Percentiles rank a stretch among this genome's conserved stretches.
Conservation (phyloP, 345 rosid genomes). For the Laguncularia racemosa region DNA sequence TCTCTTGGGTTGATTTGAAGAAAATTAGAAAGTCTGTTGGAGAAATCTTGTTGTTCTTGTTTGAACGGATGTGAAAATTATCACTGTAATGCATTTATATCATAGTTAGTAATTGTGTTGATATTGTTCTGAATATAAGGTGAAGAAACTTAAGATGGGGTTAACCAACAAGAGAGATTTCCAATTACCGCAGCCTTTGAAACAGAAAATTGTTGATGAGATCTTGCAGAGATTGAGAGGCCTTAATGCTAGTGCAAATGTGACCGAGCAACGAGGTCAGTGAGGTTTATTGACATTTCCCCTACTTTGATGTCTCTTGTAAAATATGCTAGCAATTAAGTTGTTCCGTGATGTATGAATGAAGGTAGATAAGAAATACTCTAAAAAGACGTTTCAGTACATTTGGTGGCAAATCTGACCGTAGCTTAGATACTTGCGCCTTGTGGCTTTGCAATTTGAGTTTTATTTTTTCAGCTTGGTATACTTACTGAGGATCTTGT, state of each 20-base stretch:
- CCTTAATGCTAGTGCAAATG: slow-evolving; percentile 35
- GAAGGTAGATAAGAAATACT: no score
- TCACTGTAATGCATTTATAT: background rate
- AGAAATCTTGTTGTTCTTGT: no score
- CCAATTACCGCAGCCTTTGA: slow-evolving; percentile 46
- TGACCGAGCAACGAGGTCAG: slow-evolving; percentile 57
- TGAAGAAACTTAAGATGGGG: slow-evolving; percentile 49
- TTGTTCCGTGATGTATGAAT: no score
- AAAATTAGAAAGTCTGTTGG: no score
- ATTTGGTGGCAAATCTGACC: no score
- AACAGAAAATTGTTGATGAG: slow-evolving; percentile 60
- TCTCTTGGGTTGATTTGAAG: no score
- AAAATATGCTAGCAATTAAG: background rate
- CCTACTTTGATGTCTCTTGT: background rate
- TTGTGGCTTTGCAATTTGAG: no score
- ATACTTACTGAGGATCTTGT: no score
- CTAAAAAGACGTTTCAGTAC: no score
- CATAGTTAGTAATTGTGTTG: background rate
- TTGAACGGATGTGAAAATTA: no score
- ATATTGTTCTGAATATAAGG: slow-evolving; percentile 27
- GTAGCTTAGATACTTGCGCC: no score
- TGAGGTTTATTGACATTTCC: background rate
- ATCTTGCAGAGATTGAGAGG: slow-evolving; percentile 48
- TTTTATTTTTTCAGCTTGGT: no score
- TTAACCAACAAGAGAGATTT: slow-evolving; percentile 23